Conservation (phyloP, 2,329 filamentous ascomycete genomes). For the Xylariaceae sp. region DNA sequence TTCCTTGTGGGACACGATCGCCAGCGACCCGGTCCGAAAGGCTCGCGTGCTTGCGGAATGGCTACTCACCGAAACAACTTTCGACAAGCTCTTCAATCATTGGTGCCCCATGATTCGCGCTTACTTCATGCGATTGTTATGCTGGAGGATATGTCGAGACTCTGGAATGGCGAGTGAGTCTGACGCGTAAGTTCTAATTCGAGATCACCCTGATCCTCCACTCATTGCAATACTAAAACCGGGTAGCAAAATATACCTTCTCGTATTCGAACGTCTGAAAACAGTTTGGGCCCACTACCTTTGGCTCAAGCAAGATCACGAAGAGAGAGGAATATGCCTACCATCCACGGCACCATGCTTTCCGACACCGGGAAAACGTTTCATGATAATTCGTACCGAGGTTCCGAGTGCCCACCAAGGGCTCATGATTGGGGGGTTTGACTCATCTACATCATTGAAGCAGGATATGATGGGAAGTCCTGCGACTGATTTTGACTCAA, state of each 20-base stretch:
- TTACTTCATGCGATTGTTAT: slow-evolving; percentile 86
- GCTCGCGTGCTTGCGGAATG: slow-evolving; percentile 68
- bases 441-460: slow-evolving; percentile 30
- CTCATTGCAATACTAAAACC: slow-evolving; percentile 2
- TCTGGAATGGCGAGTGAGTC: slow-evolving; percentile 60
- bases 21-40: slow-evolving; percentile 63
- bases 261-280: slow-evolving; percentile 64
- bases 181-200: slow-evolving; percentile 60
- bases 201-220: too few species aligned
- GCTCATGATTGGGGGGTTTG: slow-evolving; percentile 45
- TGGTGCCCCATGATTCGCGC: slow-evolving; percentile 95
- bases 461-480: slow-evolving; percentile 23
- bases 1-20: slow-evolving; percentile 71
- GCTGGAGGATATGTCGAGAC: slow-evolving; percentile 82
- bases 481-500: slow-evolving; percentile 28
- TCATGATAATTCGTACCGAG: slow-evolving; percentile 86
- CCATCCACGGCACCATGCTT: slow-evolving; percentile 79
- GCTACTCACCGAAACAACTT: slow-evolving; percentile 69
- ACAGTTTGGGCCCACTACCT: slow-evolving; percentile 77
- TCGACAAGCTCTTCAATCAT: slow-evolving; percentile 81
- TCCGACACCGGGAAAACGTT: slow-evolving; percentile 78
- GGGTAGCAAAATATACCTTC: slow-evolving; percentile 62
- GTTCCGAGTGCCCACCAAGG: slow-evolving; percentile 44
- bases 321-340: slow-evolving; percentile 47
- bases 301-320: slow-evolving; percentile 66